Conservation (phyloP, 768 basidiomycete species). For the Pleurotus sapidus region DNA sequence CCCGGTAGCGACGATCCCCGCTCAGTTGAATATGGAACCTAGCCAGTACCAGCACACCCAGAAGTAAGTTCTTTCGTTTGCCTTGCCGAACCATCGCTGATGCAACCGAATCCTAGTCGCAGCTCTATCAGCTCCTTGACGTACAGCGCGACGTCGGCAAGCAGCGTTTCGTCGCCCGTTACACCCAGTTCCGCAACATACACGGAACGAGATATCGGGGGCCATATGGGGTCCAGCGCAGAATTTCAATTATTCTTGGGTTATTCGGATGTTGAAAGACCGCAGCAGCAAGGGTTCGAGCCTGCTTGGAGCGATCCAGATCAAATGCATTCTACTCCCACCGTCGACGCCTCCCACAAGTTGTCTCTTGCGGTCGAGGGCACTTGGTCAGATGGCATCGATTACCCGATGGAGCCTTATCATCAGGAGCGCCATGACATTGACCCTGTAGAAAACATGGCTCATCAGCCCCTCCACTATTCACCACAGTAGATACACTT, state of each 20-base stretch:
- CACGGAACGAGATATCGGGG: background rate
- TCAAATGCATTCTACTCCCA: background rate
- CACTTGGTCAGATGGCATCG: background rate
- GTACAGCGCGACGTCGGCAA: background rate
- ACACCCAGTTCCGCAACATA: background rate
- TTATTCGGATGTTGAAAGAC: background rate
- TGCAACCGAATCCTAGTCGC: background rate
- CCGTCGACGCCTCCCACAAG: background rate
- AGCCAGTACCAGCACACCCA: background rate
- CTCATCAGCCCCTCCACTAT: background rate
- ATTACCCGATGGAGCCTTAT: background rate
- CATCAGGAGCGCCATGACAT: background rate
- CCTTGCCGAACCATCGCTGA: background rate
- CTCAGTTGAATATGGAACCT: background rate
- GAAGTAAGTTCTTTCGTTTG: background rate
- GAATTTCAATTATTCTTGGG: background rate
- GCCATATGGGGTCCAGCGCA: background rate
- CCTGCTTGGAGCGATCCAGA: background rate
- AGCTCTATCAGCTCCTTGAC: conserved; percentile 1
- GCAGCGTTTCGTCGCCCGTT: conserved; percentile 2
- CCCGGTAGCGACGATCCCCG: background rate
- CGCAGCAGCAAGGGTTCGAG: background rate
- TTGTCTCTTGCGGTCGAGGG: background rate
- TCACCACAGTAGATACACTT: background rate
- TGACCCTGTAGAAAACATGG: background rate